Conservation (phyloP, 805 yeast species). For the Candida bentonensis region DNA sequence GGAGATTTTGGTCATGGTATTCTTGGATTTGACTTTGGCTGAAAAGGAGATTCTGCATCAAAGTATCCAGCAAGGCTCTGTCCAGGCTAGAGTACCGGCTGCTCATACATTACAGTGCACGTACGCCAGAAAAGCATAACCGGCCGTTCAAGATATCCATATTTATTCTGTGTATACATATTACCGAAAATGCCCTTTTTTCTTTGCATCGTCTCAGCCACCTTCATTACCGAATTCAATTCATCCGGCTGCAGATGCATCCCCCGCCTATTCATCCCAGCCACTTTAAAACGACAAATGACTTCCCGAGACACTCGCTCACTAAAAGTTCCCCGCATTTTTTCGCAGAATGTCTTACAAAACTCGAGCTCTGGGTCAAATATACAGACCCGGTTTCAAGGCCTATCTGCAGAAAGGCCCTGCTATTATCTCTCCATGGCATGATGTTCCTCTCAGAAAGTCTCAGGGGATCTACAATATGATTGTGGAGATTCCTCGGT, state of each 20-base stretch:
- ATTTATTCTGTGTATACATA: too few species aligned
- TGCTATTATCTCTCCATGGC: constrained; percentile 62
- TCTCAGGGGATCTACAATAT: constrained; percentile 55
- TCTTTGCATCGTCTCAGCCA: too few species aligned
- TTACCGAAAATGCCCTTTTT: too few species aligned
- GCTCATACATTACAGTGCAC: background rate
- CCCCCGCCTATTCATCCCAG: too few species aligned
- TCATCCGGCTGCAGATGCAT: too few species aligned
- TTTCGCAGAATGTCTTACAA: constrained; percentile 51
- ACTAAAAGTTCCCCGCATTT: too few species aligned
- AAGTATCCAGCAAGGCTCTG: background rate
- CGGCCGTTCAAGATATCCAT: too few species aligned
- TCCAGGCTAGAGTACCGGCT: background rate
- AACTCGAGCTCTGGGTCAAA: constrained; percentile 88
- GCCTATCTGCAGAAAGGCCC: constrained; percentile 81
- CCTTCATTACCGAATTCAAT: too few species aligned
- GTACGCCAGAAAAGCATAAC: background rate
- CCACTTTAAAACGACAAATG: too few species aligned
- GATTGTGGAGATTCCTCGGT: constrained; percentile 89
- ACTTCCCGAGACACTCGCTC: too few species aligned
- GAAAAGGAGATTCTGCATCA: background rate
- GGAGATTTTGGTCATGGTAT: background rate
- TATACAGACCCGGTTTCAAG: constrained; percentile 86
- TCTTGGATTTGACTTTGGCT: background rate
- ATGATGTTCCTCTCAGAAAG: constrained; percentile 65